A percentile compares a stretch with the other conserved stretches of the same genome.
Evolutionary conservation across 139 green algal species (phyloP).

Genomic region (Closterium sp.): DNA sequence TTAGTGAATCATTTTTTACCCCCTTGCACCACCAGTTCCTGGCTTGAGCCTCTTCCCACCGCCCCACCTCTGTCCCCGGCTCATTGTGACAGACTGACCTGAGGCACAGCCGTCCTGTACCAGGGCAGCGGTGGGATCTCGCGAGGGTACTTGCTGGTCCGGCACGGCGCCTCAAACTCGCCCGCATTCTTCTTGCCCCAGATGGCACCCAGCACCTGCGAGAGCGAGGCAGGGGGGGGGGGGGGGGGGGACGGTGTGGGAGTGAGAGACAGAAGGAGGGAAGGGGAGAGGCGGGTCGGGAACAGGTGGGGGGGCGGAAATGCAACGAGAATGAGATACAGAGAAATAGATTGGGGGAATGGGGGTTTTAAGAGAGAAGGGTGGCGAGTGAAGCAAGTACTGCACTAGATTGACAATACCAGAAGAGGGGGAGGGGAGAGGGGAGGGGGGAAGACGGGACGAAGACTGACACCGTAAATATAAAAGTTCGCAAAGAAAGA

Average conservation of each 20-base stretch:
- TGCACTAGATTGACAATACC: too few relatives aligned
- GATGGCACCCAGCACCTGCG: constrained; percentile 54
- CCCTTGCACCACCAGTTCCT: background rate
- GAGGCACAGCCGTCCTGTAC: constrained; percentile 53
- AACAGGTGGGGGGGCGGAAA: background rate
- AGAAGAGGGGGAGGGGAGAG: background rate
- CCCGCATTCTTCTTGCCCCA: constrained; percentile 46
- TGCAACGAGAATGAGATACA: background rate
- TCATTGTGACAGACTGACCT: constrained; percentile 5
- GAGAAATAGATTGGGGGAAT: too few relatives aligned
- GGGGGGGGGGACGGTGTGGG: background rate
- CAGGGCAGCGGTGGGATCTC: constrained; percentile 62
- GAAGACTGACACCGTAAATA: background rate
- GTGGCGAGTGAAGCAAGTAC: too few relatives aligned
- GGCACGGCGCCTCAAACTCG: constrained; percentile 61
- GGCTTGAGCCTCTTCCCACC: background rate
- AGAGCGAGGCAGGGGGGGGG: background rate
- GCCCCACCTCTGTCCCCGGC: background rate
- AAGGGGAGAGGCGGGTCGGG: background rate
- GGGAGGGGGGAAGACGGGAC: background rate
- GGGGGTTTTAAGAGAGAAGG: background rate
- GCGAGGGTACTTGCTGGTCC: constrained; percentile 62
- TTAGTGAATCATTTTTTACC: too few relatives aligned
- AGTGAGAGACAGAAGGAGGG: background rate
- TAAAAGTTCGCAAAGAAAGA: background rate